These are phyloP conservation scores for Boeremia exigua DNA, from an alignment of 2,329 filamentous ascomycete genomes.

Conservation along the genomic window DNA sequence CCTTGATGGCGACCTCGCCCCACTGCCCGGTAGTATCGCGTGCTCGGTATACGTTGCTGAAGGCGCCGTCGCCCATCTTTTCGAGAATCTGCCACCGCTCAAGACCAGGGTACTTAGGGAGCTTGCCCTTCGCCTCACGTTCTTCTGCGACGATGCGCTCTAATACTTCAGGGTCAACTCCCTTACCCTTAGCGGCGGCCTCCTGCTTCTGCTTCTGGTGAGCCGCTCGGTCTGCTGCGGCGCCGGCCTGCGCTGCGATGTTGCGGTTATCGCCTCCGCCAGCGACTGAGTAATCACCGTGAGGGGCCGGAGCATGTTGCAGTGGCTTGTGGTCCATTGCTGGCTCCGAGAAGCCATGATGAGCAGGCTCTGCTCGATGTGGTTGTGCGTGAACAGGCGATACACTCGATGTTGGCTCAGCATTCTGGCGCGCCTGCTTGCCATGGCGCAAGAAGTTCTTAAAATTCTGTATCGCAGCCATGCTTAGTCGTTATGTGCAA, in stretches of 20 bases:
- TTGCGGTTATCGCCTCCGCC: constrained; percentile 68
- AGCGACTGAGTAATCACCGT: constrained; percentile 66
- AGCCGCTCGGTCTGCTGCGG: constrained; percentile 67
- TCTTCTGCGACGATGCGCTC: constrained; percentile 91
- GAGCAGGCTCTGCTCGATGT: constrained; percentile 61
- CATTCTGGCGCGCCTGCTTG: constrained; percentile 83
- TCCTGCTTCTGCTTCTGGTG: constrained; percentile 66
- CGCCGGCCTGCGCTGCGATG: constrained; percentile 70
- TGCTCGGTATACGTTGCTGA: constrained; percentile 97
- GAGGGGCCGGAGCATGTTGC: constrained; percentile 56
- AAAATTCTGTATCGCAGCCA: constrained; percentile 86
- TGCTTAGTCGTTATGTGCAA: constrained; percentile 42
- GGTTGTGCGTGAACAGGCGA: constrained; percentile 67
- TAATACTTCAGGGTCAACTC: constrained; percentile 69
- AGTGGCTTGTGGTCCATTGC: constrained; percentile 62
- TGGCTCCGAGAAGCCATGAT: constrained; percentile 64
- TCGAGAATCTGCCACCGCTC: constrained; percentile 86
- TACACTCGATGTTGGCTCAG: constrained; percentile 67
- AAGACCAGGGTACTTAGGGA: constrained; percentile 83
- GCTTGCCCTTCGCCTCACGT: constrained; percentile 81
- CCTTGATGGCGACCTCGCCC: constrained; percentile 93
- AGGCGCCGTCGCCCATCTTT: constrained; percentile 99
- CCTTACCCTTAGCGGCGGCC: constrained; percentile 54
- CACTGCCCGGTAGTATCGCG: constrained; percentile 74
- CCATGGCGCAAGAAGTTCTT: constrained; percentile 99